Evolutionary conservation across 768 basidiomycete genomes (phyloP), one percentile per base, ranked within the genome.

Genomic region (Thelephora ganbajun): DNA sequence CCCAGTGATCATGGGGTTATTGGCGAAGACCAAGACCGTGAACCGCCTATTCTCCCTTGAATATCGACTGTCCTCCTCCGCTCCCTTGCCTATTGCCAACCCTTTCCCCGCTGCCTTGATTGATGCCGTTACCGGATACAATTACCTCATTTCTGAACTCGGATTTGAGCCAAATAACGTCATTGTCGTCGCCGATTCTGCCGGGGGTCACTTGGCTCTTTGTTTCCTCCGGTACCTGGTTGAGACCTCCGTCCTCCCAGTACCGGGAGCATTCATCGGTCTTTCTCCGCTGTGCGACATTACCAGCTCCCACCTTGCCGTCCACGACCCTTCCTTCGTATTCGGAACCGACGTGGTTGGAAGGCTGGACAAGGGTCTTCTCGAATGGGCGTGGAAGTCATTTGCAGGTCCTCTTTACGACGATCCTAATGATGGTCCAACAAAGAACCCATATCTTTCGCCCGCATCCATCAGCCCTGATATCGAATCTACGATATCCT

Each of bases 81-180:
- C 47, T 19, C 65, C 71, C 6, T 58, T 63, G 41, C 45, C 51
- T 5, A 19, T 56, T 5, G 48, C 54, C 3, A 62, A 71, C n/a
- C 60, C 74, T 0, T 79, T 76, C 57, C 77, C 78, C 0, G 69
- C 73, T 0, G 70, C 72, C 0, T 61, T 79, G 3, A 50, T 77
- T 23, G 78, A 79, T 54, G 72, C 65, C 1, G 44, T 76, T 7
- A 66, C 73, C 0, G 74, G 70, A 1, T 78, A 74, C 53, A 46
- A 63, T 7, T 73, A 77, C 60, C 70, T 80, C 34, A 60, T 74
- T 30, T 54, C 51, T 11, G 55, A 51, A 6, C 55, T 74, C 33
- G 64, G 66, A 0, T 72, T 75, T 56, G 44, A 52, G 6, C 66
- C 74, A 1, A 19, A 45, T n/a, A 64, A 73, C 47, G 67, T 79